phyloP scores from a whole-genome alignment of 306 rosid species.

The Vicia faba region DNA sequence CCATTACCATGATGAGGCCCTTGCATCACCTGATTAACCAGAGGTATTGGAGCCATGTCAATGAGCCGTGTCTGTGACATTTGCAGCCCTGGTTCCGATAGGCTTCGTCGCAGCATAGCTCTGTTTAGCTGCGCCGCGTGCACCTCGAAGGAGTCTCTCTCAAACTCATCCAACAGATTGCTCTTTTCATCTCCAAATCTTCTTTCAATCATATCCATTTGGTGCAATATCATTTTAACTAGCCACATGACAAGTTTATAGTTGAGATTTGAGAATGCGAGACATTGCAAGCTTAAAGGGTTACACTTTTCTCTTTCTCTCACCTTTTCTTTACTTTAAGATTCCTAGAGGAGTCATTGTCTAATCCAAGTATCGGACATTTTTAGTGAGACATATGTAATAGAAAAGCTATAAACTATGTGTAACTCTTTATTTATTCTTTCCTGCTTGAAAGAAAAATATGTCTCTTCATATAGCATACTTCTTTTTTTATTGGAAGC shows the following conservation, averaged over 20 bases:
- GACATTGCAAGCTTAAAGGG: no score
- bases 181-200: constrained; percentile 82
- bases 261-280: not conserved
- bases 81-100: constrained; percentile 49
- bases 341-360: constrained; percentile 36
- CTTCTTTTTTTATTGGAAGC: constrained; percentile 26
- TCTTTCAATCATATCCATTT: constrained; percentile 39
- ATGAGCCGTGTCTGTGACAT: constrained; percentile 26
- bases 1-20: constrained; percentile 23
- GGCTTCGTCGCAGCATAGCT: constrained; percentile 59
- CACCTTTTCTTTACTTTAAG: constrained; percentile 27
- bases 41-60: constrained; percentile 32
- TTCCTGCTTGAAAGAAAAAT: constrained; percentile 26
- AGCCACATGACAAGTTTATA: constrained; percentile 3
- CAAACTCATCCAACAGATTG: constrained; percentile 68
- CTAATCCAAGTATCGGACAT: constrained; percentile 41
- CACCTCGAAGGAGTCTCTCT: constrained; percentile 64
- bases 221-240: constrained; percentile 16
- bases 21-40: constrained; percentile 38
- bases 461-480: constrained; percentile 32
- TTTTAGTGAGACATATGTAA: constrained; percentile 24
- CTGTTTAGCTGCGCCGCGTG: constrained; percentile 61
- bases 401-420: constrained; percentile 11
- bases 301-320: not conserved
- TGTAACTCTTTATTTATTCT: constrained; percentile 48